A percentile compares a stretch with the other conserved stretches of the same genome.
Evolutionary conservation across 768 basidiomycete species (phyloP).

Genomic region (Paxillus ammoniavirescens): DNA sequence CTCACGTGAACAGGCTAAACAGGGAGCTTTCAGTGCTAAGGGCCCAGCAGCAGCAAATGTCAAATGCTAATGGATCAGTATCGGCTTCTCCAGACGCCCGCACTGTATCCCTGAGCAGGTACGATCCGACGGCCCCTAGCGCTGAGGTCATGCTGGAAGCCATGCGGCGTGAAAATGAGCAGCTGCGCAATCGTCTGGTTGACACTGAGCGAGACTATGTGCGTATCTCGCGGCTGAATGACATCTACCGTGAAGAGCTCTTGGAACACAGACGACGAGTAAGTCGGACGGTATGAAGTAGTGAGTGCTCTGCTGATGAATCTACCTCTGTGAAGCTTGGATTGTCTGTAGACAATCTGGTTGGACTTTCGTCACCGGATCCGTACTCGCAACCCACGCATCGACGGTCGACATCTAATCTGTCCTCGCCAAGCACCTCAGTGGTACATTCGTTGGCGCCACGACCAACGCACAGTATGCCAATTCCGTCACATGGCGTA

Average conservation of each 20-base stretch:
- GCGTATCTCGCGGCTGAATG: slow-evolving; percentile 70
- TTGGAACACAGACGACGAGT: slow-evolving; percentile 75
- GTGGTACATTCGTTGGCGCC: slow-evolving; percentile 18
- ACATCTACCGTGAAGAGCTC: slow-evolving; percentile 82
- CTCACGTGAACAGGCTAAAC: slow-evolving; percentile 74
- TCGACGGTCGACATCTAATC: slow-evolving; percentile 44
- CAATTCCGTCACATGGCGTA: slow-evolving; percentile 66
- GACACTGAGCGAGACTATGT: slow-evolving; percentile 79
- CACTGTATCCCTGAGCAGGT: slow-evolving; percentile 7
- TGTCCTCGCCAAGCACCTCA: slow-evolving; percentile 30
- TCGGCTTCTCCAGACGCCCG: slow-evolving; percentile 27
- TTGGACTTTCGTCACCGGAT: slow-evolving; percentile 65
- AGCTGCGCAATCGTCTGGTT: slow-evolving; percentile 60
- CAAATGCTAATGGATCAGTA: slow-evolving; percentile 16
- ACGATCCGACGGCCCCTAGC: slow-evolving; percentile 37
- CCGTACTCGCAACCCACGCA: slow-evolving; percentile 74
- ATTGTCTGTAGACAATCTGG: slow-evolving; percentile 74
- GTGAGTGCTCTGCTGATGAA: not conserved
- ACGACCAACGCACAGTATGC: slow-evolving; percentile 52
- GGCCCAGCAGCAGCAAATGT: slow-evolving; percentile 52
- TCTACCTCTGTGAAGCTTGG: slow-evolving; percentile 49
- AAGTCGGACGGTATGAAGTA: slow-evolving; percentile 32
- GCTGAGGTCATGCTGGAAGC: slow-evolving; percentile 70
- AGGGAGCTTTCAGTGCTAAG: slow-evolving; percentile 66
- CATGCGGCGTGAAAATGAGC: slow-evolving; percentile 77